Percentiles rank a stretch among this genome's conserved stretches.
These are phyloP conservation scores for Nothophytophthora sp. DNA, from an alignment of 352 stramenopile species.

Conservation along the genomic window DNA sequence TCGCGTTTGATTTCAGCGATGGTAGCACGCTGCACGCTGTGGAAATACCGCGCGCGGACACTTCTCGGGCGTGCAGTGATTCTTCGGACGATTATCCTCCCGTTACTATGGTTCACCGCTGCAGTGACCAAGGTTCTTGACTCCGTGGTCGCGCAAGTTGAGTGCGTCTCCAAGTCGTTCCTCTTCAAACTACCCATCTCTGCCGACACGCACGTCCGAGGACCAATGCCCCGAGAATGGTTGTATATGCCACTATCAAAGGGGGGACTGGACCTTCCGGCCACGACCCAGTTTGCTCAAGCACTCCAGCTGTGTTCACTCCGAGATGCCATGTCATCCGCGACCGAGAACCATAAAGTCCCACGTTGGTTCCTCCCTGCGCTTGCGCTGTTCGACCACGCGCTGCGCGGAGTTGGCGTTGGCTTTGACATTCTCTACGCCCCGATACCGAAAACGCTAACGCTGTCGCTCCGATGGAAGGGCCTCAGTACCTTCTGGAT, in stretches of 20 bases:
- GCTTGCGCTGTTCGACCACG: neutral
- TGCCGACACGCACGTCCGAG: neutral
- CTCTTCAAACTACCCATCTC: slow-evolving; percentile 9
- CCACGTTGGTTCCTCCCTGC: slow-evolving; percentile 8
- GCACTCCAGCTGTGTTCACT: slow-evolving; percentile 8
- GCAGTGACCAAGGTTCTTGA: neutral
- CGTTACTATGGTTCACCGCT: slow-evolving; percentile 10
- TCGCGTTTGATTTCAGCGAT: neutral
- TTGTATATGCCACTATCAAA: slow-evolving; percentile 6
- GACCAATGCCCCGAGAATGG: slow-evolving; percentile 1
- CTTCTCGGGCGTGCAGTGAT: slow-evolving; percentile 4
- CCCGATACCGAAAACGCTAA: neutral
- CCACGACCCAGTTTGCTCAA: neutral
- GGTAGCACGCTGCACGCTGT: neutral
- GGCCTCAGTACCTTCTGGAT: slow-evolving; percentile 5
- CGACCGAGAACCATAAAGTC: neutral
- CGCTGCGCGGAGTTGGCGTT: neutral
- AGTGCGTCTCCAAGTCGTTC: slow-evolving; percentile 2
- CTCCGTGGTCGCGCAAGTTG: neutral
- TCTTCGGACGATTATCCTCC: neutral
- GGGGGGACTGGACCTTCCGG: slow-evolving; percentile 6
- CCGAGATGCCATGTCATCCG: slow-evolving; percentile 1
- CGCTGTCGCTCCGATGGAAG: neutral
- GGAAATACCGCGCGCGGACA: slow-evolving; percentile 6
- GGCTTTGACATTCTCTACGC: slow-evolving; percentile 13